Percentiles rank a stretch among this genome's conserved stretches.
These are phyloP conservation scores for Colletotrichum sp. DNA, from an alignment of 2,329 filamentous ascomycete genomes.

Conservation along the genomic window DNA sequence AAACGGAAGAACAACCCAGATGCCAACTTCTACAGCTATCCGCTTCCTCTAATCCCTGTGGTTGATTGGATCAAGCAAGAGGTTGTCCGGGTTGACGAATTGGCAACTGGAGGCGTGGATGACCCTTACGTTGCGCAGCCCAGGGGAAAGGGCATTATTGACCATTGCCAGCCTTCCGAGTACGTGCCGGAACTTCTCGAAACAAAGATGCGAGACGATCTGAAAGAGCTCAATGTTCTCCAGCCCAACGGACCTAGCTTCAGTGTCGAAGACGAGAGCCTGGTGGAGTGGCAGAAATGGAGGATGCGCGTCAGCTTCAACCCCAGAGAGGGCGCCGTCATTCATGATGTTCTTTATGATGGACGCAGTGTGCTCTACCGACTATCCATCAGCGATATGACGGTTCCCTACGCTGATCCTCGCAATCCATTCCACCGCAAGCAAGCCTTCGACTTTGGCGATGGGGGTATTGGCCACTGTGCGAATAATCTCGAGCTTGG, in stretches of 20 bases:
- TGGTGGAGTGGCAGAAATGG: slow-evolving; percentile 41
- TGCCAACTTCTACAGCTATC: slow-evolving; percentile 69
- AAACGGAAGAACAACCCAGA: slow-evolving; percentile 11
- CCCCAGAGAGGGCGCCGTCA: slow-evolving; percentile 61
- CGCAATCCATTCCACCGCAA: slow-evolving; percentile 63
- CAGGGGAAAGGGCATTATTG: slow-evolving; percentile 44
- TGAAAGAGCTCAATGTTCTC: slow-evolving; percentile 65
- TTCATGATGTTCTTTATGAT: slow-evolving; percentile 65
- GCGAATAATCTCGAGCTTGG: slow-evolving; percentile 67
- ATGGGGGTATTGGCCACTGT: slow-evolving; percentile 67
- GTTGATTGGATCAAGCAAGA: slow-evolving; percentile 66
- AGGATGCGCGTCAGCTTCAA: slow-evolving; percentile 65
- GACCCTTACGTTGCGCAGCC: slow-evolving; percentile 38
- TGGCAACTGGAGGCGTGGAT: slow-evolving; percentile 70
- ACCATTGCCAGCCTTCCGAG: slow-evolving; percentile 62
- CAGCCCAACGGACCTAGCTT: slow-evolving; percentile 68
- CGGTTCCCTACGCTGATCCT: neutral
- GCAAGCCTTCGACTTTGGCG: slow-evolving; percentile 73
- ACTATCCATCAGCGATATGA: slow-evolving; percentile 62
- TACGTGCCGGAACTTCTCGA: slow-evolving; percentile 67
- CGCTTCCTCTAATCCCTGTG: slow-evolving; percentile 69
- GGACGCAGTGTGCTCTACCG: slow-evolving; percentile 62
- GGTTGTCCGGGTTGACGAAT: slow-evolving; percentile 70
- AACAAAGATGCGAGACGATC: slow-evolving; percentile 35
- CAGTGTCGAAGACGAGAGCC: slow-evolving; percentile 8